Percentiles rank a stretch among this genome's conserved stretches.
These are phyloP conservation scores for Trifolium dubium DNA, from an alignment of 306 rosid species.

Conservation along the genomic window DNA sequence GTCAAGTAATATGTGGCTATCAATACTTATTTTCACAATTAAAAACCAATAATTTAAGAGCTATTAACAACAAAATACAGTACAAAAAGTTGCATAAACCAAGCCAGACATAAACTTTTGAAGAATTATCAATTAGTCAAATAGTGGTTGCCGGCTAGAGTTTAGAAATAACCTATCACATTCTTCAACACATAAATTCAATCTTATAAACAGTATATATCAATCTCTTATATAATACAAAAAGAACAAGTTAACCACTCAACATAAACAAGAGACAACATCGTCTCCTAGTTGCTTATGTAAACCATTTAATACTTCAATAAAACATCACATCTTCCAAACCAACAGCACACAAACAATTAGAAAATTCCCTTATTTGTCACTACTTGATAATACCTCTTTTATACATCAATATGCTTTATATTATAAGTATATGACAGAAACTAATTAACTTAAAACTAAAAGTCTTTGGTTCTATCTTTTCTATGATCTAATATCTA, in stretches of 20 bases:
- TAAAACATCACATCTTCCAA: slow-evolving; percentile 81
- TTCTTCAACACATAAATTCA: slow-evolving; percentile 36
- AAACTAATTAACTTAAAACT: slow-evolving; percentile 4
- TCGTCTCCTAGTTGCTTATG: slow-evolving; percentile 52
- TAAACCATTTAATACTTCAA: slow-evolving; percentile 42
- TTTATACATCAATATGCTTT: slow-evolving; percentile 5
- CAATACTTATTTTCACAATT: not conserved
- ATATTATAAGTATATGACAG: slow-evolving; percentile 35
- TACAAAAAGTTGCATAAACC: slow-evolving; percentile 45
- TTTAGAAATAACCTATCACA: slow-evolving; percentile 44
- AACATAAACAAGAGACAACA: slow-evolving; percentile 56
- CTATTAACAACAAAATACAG: slow-evolving; percentile 42
- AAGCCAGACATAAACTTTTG: slow-evolving; percentile 45
- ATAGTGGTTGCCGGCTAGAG: slow-evolving; percentile 61
- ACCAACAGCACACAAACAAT: slow-evolving; percentile 67
- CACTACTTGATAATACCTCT: slow-evolving; percentile 36
- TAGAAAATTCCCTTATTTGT: slow-evolving; percentile 76
- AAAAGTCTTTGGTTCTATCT: slow-evolving; percentile 37
- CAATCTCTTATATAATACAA: slow-evolving; percentile 46
- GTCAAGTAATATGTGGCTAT: not conserved
- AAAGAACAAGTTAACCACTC: slow-evolving; percentile 56
- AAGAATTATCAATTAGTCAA: slow-evolving; percentile 37
- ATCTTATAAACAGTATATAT: slow-evolving; percentile 45
- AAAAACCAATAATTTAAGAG: not conserved
- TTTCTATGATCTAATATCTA: slow-evolving; percentile 16